These are phyloP conservation scores for Hericium coralloides DNA, from an alignment of 768 basidiomycete species.

Conservation along the genomic window DNA sequence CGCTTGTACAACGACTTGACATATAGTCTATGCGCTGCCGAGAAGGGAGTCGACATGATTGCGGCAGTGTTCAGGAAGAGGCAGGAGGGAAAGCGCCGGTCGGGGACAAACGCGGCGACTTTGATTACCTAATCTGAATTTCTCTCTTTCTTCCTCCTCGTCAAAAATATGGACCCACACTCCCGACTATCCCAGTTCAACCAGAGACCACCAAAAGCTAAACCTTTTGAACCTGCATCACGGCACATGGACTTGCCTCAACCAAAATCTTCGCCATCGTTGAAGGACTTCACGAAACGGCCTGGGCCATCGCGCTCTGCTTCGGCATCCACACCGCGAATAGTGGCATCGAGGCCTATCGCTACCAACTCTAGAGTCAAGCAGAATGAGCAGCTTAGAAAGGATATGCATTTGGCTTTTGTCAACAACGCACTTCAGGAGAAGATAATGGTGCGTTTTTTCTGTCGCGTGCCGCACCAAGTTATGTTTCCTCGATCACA, in stretches of 20 bases:
- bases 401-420: constrained; percentile 79
- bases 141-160: neutral
- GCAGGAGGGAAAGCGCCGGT: neutral
- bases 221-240: constrained; percentile 39
- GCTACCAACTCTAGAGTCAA: constrained; percentile 74
- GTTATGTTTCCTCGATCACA: neutral
- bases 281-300: constrained; percentile 37
- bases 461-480: neutral
- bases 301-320: constrained; percentile 18
- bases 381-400: constrained; percentile 65
- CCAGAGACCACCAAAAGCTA: constrained; percentile 58
- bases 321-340: constrained; percentile 14
- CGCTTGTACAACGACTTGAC: constrained; percentile 91
- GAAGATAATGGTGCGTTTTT: constrained; percentile 50
- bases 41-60: constrained; percentile 58
- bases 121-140: neutral
- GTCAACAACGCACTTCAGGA: constrained; percentile 74
- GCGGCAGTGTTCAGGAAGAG: constrained; percentile 5
- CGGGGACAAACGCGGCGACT: neutral
- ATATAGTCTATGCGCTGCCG: constrained; percentile 68
- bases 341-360: constrained; percentile 42
- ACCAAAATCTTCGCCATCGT: constrained; percentile 25
- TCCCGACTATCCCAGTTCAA: constrained; percentile 71
- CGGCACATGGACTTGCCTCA: constrained; percentile 34
- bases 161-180: constrained; percentile 60